Base-by-base conservation (phyloP, 208 protist species). In the Wallacemonas sp. region DNA sequence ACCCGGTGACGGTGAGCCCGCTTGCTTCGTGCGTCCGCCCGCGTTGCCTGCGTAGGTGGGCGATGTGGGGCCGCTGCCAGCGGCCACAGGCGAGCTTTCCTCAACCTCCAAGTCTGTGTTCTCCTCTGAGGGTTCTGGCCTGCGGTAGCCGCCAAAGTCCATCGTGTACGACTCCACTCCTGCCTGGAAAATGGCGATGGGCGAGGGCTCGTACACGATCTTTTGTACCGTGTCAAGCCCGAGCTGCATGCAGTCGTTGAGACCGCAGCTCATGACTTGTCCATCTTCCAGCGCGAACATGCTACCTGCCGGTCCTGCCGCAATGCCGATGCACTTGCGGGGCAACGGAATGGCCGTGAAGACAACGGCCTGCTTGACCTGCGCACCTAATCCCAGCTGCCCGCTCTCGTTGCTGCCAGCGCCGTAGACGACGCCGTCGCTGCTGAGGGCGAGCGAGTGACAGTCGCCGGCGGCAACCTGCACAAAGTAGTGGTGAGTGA, bases 221-320 rank as follows among this genome's bases (percentile, higher is more conserved):
- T 71, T 77, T 26, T 76, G 65, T 5, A 55, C 29, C 2, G 73
- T 74, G n/a, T 89, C 82, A 15, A 97, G 37, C 1, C 92, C 92
- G 36, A 97, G 84, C 74, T 93, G 92, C 68, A 77, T 78, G 63
- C 82, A 64, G 66, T 89, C 79, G 67, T 97, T 97, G 15, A 86
- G 45, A 2, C 92, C 92, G 55, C 86, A 92, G 2, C 79, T 72
- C 34, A 90, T 85, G 24, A 97, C 83, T 27, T 66, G 68, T 30
- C 89, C 87, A 45, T 89, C 71, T 29, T 87, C 80, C 63, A 80
- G 89, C 46, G 86, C 85, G 74, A 97, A 93, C 83, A 94, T 90
- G 66, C 87, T 94, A 2, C 82, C 81, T 1, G 63, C 68, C 4
- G 92, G 87, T 3, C 92, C 92, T 12, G 86, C 85, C 0, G 87